Evolutionary conservation across 2,329 filamentous ascomycete species (phyloP), one percentile per base, ranked within the genome.

Genomic region (Biscogniauxia marginata): DNA sequence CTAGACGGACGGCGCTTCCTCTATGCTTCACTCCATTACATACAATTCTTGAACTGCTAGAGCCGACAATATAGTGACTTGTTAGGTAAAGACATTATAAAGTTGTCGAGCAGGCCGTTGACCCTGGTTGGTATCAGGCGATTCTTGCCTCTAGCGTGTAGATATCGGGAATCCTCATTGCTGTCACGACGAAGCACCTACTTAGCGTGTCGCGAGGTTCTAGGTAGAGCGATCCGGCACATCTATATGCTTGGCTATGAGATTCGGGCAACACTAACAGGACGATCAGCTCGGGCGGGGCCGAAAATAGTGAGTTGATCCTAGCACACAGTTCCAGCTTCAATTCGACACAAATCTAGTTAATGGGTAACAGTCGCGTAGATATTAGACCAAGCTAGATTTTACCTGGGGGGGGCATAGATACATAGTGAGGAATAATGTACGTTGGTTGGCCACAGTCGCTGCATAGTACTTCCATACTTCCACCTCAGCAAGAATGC

Each of bases 401-500:
- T 48, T 30, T 30, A 30, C 8, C 25, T 30, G 25, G 25, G 25
- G 3, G 13, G 25, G 13, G 8, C 8, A 30, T 7, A 30, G 7
- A 30, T 30, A 9, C n/a, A n/a, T n/a, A n/a, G n/a, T n/a, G 30
- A 39, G 13, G 30, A 39, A 11, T 6, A 16, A n/a, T 39, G 11
- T 39, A 46, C 7, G 44, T 18, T 22, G 44, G 21, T 46, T 20
- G 44, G 44, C 18, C 44, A 11, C 16, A 23, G 34, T 19, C 23
- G 16, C 24, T 24, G 9, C 24, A 24, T 18, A 18, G 48, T 49
- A n/a, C 13, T 24, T 4, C 18, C 1, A 25, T 24, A 47, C 13
- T 8, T 11, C 8, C 13, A 11, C 6, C 24, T 23, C 19, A 56
- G 52, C 51, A 47, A 55, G 56, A 62, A 51, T 46, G 20, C 43